Percentiles rank a stretch among this genome's conserved stretches.
Evolutionary conservation across 2,329 filamentous ascomycete species (phyloP).

Genomic region (Penicillium sp.): DNA sequence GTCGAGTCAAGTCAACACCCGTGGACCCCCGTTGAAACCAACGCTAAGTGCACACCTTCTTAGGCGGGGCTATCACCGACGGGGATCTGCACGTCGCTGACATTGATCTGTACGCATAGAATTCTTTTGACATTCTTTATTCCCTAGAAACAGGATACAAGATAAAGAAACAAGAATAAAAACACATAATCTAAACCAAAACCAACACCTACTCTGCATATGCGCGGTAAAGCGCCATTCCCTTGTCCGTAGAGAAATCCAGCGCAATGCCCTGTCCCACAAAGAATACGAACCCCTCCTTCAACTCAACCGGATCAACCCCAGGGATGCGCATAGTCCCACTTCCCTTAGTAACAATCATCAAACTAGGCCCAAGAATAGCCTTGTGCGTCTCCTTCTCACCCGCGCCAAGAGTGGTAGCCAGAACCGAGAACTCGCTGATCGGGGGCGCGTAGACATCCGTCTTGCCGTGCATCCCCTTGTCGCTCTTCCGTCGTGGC

Average conservation of each 20-base stretch:
- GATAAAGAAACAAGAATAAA: background rate
- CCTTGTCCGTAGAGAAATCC: conserved; percentile 42
- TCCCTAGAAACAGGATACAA: background rate
- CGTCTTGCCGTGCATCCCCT: conserved; percentile 57
- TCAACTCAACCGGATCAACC: conserved; percentile 48
- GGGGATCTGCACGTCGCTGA: background rate
- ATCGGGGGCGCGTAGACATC: conserved; percentile 61
- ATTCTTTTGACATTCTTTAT: background rate
- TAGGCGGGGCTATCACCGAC: background rate
- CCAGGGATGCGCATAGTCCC: conserved; percentile 54
- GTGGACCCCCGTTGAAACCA: background rate
- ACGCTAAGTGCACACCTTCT: background rate
- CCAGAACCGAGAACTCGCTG: conserved; percentile 66
- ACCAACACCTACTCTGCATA: conserved; percentile 9
- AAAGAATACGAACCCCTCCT: conserved; percentile 62
- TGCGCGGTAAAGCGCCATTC: conserved; percentile 37
- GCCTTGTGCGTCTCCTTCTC: conserved; percentile 56
- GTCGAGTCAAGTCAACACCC: conserved; percentile 10
- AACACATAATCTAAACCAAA: background rate
- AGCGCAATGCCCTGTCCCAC: conserved; percentile 55
- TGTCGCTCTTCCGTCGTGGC: conserved; percentile 45
- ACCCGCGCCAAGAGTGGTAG: conserved; percentile 51
- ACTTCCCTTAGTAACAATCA: conserved; percentile 57
- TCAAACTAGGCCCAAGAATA: conserved; percentile 57
- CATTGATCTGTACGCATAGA: background rate